phyloP scores from a whole-genome alignment of 164 flowering plant species.

The Warburgia ugandensis region DNA sequence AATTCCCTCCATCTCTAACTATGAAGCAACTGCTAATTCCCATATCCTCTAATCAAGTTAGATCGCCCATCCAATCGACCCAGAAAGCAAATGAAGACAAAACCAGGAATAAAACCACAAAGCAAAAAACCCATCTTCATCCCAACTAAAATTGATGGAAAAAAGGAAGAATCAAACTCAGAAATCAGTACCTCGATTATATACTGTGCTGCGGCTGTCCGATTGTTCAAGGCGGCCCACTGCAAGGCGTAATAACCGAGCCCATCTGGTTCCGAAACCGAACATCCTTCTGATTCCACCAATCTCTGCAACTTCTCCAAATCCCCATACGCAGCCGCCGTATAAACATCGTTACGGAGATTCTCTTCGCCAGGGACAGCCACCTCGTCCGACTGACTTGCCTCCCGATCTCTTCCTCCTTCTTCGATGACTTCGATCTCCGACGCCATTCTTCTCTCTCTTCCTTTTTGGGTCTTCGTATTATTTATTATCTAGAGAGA shows the following conservation, averaged over 20 bases:
- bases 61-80: no score
- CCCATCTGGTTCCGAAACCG: conserved; percentile 80
- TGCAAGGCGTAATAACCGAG: conserved; percentile 85
- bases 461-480: background rate
- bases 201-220: conserved; percentile 84
- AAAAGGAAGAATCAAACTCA: conserved; percentile 1
- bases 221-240: conserved; percentile 95
- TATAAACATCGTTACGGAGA: conserved; percentile 69
- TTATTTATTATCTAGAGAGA: no score
- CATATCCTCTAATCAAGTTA: no score
- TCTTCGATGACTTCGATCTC: conserved; percentile 93
- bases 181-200: conserved; percentile 83
- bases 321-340: conserved; percentile 96
- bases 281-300: conserved; percentile 85
- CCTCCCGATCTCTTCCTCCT: conserved; percentile 22
- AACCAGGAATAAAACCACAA: no score
- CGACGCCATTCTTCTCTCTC: conserved; percentile 1
- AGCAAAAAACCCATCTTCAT: no score
- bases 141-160: no score
- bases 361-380: conserved; percentile 33
- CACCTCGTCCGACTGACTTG: no score
- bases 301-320: conserved; percentile 88
- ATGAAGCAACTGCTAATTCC: no score
- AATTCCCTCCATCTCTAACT: no score
- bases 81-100: no score